phyloP scores from a whole-genome alignment of 306 rosid species.

The Cotoneaster glaucophyllus region DNA sequence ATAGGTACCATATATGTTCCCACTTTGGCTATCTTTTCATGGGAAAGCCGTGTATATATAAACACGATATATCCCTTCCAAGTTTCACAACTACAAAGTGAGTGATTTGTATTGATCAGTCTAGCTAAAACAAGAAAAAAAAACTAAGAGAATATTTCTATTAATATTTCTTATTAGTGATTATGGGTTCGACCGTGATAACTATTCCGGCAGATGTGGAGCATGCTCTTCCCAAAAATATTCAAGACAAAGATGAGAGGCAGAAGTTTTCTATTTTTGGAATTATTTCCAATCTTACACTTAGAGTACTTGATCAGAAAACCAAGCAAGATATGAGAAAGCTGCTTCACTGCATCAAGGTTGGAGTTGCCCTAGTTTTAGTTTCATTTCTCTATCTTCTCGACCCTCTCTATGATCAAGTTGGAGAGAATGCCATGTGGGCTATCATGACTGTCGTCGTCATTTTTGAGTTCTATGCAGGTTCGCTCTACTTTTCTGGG shows the following conservation, averaged over 20 bases:
- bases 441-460: constrained; percentile 92
- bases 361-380: constrained; percentile 64
- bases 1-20: background rate
- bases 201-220: constrained; percentile 27
- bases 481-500: constrained; percentile 10
- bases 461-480: constrained; percentile 80
- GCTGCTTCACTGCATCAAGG: constrained; percentile 63
- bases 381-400: constrained; percentile 72
- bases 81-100: background rate
- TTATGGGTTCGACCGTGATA: constrained; percentile 38
- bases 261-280: constrained; percentile 5
- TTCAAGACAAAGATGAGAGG: constrained; percentile 18
- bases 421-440: constrained; percentile 96
- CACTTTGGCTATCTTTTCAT: constrained; percentile 14
- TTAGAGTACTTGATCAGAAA: background rate
- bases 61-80: constrained; percentile 9
- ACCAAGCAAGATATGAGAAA: constrained; percentile 29
- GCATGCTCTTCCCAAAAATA: background rate
- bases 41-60: constrained; percentile 17
- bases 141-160: background rate
- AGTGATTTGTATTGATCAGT: too few relatives aligned
- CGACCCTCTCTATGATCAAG: constrained; percentile 59
- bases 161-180: background rate
- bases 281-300: constrained; percentile 6
- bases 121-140: background rate